phyloP scores from a whole-genome alignment of 164 flowering plant genomes.

The Santalum album region DNA sequence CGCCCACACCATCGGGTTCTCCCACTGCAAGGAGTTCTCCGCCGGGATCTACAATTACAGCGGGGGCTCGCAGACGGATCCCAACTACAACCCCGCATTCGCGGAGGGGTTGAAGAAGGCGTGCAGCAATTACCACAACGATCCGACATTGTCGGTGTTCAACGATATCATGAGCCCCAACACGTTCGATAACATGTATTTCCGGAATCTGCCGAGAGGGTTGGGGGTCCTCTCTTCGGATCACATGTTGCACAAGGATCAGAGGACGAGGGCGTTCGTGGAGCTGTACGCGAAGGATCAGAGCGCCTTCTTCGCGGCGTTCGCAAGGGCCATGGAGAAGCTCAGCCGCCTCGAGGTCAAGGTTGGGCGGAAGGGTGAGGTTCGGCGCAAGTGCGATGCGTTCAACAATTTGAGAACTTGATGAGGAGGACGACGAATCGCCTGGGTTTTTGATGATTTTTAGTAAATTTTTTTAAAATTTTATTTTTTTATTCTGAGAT shows the following conservation, averaged over 20 bases:
- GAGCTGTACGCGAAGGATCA: constrained; percentile 2
- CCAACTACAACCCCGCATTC: neutral
- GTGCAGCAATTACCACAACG: neutral
- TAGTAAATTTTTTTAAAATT: too few relatives aligned
- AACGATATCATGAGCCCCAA: constrained; percentile 1
- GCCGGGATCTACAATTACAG: neutral
- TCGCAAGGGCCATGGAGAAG: constrained; percentile 1
- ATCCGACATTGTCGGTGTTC: neutral
- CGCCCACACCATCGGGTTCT: constrained; percentile 3
- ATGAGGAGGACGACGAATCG: neutral
- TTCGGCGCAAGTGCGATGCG: neutral
- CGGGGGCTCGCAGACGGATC: neutral
- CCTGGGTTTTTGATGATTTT: too few relatives aligned
- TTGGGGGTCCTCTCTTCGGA: neutral
- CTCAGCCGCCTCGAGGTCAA: neutral
- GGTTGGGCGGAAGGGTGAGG: neutral
- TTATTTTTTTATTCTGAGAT: too few relatives aligned
- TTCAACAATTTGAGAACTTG: neutral
- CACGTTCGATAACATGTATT: constrained; percentile 1
- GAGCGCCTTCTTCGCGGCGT: neutral
- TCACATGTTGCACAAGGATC: neutral
- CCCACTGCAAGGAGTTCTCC: constrained; percentile 2
- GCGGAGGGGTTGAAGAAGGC: neutral
- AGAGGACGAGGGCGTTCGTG: neutral
- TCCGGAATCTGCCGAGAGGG: constrained; percentile 3